Base-by-base conservation (phyloP, 192 early-diverging fungal species). In the Backusella circina region DNA sequence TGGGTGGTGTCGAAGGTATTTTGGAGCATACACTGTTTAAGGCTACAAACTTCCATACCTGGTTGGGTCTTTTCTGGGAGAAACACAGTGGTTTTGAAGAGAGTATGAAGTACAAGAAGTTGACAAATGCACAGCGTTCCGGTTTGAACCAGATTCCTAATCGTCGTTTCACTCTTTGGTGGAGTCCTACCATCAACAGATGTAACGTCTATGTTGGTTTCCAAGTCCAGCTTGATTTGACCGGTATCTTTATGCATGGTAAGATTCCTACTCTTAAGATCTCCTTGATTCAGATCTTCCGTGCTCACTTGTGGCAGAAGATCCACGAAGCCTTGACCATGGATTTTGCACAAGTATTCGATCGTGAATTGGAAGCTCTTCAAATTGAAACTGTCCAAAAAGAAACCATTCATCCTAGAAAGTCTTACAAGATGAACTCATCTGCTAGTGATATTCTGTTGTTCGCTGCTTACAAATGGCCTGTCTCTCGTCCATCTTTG, bases 101-200 rank as follows among this genome's bases (percentile, higher is more conserved):
- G 70, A 86, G 86, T 32, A 95, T 95, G 94, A 94, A 94, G 78
- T 98, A 95, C 86, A 97, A 97, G 82, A 97, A 99, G 84, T 84
- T 99, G 65, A 99, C 98, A 69, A 99, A 99, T 69, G 98, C 98
- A 10, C 98, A 99, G 83, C 89, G 98, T 37, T 94, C 92, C 21
- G 98, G 98, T 90, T 88, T 99, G 73, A 99, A 98, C 80, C 98
- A 99, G 86, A 99, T 99, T 86, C 98, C 98, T 66, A 99, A 99
- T 87, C 95, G 98, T 88, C 95, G 98, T 54, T 99, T 99, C 82
- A 97, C 96, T 6, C 89, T 99, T 68, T 99, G 98, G 98, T 99
- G 98, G 98, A 95, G 93, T 39, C 96, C 96, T 4, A 99, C 98
- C 6, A 97, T 99, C 80, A 99, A 99, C 82, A 91, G 54, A 61